These are phyloP conservation scores for Fusarium decemcellulare DNA, from an alignment of 2,329 filamentous ascomycete species.

Conservation along the genomic window DNA sequence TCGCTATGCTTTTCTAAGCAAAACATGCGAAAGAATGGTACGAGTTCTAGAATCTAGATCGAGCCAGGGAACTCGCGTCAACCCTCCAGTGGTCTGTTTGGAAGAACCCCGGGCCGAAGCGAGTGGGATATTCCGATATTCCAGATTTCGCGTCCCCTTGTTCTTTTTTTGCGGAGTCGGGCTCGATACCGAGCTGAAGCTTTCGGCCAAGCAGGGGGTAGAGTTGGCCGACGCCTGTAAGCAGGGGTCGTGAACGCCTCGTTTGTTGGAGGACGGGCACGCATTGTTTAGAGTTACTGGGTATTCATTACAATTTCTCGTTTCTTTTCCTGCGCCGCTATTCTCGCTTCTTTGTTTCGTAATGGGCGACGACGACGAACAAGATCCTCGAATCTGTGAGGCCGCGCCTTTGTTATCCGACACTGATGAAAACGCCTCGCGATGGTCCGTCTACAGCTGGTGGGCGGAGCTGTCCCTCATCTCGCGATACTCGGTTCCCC, in stretches of 20 bases:
- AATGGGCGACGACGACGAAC: constrained; percentile 18
- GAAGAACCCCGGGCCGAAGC: too few species aligned
- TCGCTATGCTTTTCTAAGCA: constrained; percentile 7
- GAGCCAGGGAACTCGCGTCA: background rate
- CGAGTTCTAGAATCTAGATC: constrained; percentile 8
- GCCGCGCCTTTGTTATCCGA: constrained; percentile 29
- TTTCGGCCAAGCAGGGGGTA: background rate
- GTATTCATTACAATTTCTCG: background rate
- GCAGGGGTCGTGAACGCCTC: too few species aligned
- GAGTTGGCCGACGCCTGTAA: too few species aligned
- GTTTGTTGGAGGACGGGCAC: background rate
- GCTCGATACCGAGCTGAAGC: background rate
- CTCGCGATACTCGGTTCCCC: constrained; percentile 55
- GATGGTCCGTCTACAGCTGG: background rate
- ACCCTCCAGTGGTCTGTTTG: background rate
- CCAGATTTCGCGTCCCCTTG: too few species aligned
- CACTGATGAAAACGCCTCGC: background rate
- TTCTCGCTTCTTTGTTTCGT: background rate
- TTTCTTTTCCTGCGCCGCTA: background rate
- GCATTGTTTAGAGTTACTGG: background rate
- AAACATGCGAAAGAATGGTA: constrained; percentile 7
- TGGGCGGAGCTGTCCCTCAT: constrained; percentile 37
- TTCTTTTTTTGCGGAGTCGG: background rate
- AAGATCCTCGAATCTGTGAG: constrained; percentile 15
- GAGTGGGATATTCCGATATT: too few species aligned